Evolutionary conservation across 176 grass and related monocot species (phyloP).

Genomic region (Panicum miliaceum): DNA sequence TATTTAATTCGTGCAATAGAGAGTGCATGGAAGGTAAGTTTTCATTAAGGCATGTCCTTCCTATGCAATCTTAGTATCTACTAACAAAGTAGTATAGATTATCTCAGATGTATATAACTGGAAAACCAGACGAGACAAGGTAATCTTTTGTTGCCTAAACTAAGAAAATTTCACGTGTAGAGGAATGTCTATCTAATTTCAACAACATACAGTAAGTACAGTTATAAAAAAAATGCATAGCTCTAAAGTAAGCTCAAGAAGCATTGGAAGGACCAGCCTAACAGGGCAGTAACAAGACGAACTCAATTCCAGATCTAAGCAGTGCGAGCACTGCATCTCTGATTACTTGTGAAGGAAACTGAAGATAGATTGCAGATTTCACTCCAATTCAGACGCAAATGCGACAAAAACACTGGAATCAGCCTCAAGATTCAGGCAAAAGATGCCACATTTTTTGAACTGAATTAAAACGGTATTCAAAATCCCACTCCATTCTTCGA

Average conservation of each 20-base stretch:
- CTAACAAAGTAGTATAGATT: not conserved
- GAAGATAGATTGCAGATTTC: not conserved
- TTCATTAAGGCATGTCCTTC: not conserved
- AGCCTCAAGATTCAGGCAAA: not conserved
- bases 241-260: not conserved
- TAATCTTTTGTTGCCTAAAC: not conserved
- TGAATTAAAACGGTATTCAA: not conserved
- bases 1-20: not conserved
- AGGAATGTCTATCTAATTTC: not conserved
- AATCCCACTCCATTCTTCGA: not conserved
- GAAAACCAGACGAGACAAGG: not conserved
- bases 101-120: not conserved
- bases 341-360: not conserved
- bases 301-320: slow-evolving; percentile 9
- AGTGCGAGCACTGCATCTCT: not conserved
- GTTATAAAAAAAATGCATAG: not conserved
- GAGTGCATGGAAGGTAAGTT: not conserved
- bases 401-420: not conserved
- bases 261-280: not conserved
- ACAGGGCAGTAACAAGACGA: not conserved
- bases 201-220: not conserved
- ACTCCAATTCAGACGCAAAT: not conserved
- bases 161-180: not conserved
- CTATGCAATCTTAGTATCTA: not conserved
- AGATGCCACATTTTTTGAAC: slow-evolving; percentile 12